Evolutionary conservation across 2,329 filamentous ascomycete genomes (phyloP).

Genomic region (Pleurostoma richardsiae): DNA sequence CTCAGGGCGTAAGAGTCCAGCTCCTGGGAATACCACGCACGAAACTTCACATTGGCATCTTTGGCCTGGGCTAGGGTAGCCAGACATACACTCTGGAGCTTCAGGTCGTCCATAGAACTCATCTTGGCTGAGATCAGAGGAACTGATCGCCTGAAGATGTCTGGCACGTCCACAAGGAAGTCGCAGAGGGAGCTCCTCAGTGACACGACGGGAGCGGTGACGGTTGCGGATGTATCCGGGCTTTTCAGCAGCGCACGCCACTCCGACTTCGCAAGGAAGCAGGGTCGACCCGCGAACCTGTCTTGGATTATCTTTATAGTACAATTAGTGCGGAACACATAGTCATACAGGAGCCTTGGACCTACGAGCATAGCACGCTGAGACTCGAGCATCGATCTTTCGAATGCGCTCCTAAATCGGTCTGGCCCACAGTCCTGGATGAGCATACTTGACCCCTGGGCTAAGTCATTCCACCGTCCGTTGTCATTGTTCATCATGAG

Average conservation of each 20-base stretch:
- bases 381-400: slow-evolving; percentile 3
- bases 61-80: neutral
- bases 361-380: slow-evolving; percentile 3
- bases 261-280: slow-evolving; percentile 1
- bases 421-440: slow-evolving; percentile 2
- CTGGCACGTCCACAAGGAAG: neutral
- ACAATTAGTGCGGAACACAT: no score
- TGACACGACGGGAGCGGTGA: neutral
- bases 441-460: slow-evolving; percentile 1
- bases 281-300: neutral
- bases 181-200: slow-evolving; percentile 1
- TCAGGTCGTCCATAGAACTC: neutral
- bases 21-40: neutral
- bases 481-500: neutral
- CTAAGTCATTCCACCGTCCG: slow-evolving; percentile 1
- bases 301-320: neutral
- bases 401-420: neutral
- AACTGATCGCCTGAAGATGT: no score
- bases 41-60: neutral
- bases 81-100: neutral
- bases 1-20: neutral
- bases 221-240: neutral
- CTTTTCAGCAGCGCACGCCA: neutral
- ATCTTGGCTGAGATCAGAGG: neutral
- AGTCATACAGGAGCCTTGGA: neutral